These are phyloP conservation scores for Dendrobium nobile DNA, from an alignment of 106 monocot species.

Conservation along the genomic window DNA sequence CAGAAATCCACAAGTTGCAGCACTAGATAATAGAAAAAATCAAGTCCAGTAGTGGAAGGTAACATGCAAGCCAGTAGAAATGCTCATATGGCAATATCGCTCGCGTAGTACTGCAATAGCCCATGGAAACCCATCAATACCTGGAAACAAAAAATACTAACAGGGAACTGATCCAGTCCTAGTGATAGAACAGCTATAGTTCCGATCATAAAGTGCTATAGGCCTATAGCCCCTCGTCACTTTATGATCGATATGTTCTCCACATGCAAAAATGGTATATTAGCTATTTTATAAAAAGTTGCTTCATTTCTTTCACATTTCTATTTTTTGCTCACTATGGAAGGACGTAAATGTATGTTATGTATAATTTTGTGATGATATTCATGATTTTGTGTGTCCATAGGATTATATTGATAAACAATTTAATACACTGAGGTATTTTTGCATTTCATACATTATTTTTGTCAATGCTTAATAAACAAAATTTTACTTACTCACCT, in stretches of 20 bases:
- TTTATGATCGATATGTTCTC: not conserved
- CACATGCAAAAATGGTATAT: not conserved
- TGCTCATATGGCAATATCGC: too few relatives aligned
- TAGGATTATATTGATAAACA: not conserved
- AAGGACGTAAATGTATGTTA: not conserved
- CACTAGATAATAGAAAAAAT: not conserved
- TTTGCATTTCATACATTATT: not conserved
- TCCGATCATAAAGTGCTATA: too few relatives aligned
- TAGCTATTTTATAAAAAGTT: not conserved
- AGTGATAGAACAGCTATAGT: too few relatives aligned
- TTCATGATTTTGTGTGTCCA: not conserved
- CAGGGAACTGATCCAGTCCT: too few relatives aligned
- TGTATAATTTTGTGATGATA: not conserved
- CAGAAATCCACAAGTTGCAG: not conserved
- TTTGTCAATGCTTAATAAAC: not conserved
- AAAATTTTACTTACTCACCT: conserved; percentile 24
- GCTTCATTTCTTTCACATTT: not conserved
- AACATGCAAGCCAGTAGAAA: too few relatives aligned
- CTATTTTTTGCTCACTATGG: not conserved
- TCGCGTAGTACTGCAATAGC: too few relatives aligned
- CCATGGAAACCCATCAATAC: too few relatives aligned
- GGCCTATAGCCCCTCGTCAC: not conserved
- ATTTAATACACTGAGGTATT: not conserved
- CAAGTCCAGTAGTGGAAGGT: not conserved
- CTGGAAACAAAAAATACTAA: too few relatives aligned